These are phyloP conservation scores for Cladophialophora exuberans DNA, from an alignment of 2,329 filamentous ascomycete species.

Conservation along the genomic window DNA sequence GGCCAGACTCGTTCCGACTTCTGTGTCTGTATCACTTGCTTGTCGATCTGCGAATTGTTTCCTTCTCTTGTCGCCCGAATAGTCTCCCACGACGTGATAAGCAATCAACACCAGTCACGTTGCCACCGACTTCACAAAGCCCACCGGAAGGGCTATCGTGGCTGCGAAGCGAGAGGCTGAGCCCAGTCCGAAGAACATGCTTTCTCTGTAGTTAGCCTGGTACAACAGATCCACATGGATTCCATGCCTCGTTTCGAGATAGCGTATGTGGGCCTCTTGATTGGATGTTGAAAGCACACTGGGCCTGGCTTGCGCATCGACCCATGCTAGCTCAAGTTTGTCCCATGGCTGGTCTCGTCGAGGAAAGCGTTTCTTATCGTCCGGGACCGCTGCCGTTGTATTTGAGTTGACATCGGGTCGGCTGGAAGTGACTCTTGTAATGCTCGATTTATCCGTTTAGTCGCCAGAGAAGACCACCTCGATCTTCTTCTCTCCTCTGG, in stretches of 20 bases:
- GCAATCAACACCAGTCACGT: no score
- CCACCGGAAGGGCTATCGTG: not conserved
- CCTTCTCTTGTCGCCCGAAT: not conserved
- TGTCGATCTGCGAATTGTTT: not conserved
- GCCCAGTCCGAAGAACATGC: constrained; percentile 5
- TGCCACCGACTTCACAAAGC: not conserved
- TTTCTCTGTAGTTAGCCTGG: constrained; percentile 13
- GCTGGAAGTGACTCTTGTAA: not conserved
- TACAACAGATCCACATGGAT: constrained; percentile 11
- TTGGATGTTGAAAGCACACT: constrained; percentile 13
- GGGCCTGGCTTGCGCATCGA: not conserved
- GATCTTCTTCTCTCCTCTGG: no score
- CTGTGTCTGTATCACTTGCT: not conserved
- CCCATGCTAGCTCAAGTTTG: not conserved
- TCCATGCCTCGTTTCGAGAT: constrained; percentile 12
- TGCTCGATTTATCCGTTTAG: no score
- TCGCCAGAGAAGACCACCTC: no score
- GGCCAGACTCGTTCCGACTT: not conserved
- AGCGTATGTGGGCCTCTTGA: constrained; percentile 17
- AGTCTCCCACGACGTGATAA: not conserved
- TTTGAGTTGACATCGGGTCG: not conserved
- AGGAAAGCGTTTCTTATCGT: not conserved
- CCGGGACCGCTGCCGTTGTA: not conserved
- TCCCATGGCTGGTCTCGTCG: not conserved
- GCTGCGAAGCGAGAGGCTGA: constrained; percentile 4